Evolutionary conservation across 2,329 filamentous ascomycete genomes (phyloP).

Genomic region (Aspergillus awamori): DNA sequence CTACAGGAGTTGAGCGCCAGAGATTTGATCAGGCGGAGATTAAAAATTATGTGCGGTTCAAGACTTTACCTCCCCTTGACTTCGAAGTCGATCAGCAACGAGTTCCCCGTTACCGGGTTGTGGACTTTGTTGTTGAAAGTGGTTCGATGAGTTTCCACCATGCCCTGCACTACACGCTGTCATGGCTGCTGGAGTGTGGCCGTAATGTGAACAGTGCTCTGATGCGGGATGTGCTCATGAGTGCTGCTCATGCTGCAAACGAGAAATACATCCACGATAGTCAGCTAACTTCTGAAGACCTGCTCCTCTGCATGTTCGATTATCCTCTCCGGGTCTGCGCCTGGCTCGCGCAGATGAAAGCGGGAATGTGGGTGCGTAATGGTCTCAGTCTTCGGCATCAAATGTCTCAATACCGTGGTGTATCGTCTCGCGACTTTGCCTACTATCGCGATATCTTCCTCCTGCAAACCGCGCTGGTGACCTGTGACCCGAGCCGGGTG

Average conservation of each 20-base stretch:
- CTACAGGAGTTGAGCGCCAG: conserved; percentile 81
- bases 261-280: conserved; percentile 63
- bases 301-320: conserved; percentile 85
- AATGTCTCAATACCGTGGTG: conserved; percentile 88
- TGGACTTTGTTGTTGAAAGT: conserved; percentile 85
- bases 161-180: conserved; percentile 91
- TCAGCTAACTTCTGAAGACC: conserved; percentile 66
- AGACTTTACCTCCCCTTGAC: conserved; percentile 74
- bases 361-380: conserved; percentile 97
- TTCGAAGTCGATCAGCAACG: conserved; percentile 62
- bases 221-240: conserved; percentile 69
- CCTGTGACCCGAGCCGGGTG: conserved; percentile 80
- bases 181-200: conserved; percentile 90
- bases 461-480: conserved; percentile 84
- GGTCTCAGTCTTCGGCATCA: conserved; percentile 95
- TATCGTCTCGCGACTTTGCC: conserved; percentile 85
- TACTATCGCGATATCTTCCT: conserved; percentile 95
- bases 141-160: conserved; percentile 97
- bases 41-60: conserved; percentile 83
- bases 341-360: conserved; percentile 97
- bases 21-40: conserved; percentile 87
- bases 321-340: conserved; percentile 90
- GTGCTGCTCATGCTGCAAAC: conserved; percentile 61
- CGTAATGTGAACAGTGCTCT: conserved; percentile 71
- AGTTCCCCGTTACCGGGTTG: conserved; percentile 64